Conservation (phyloP, 768 basidiomycete species). For the Leccinum ochraceum region DNA sequence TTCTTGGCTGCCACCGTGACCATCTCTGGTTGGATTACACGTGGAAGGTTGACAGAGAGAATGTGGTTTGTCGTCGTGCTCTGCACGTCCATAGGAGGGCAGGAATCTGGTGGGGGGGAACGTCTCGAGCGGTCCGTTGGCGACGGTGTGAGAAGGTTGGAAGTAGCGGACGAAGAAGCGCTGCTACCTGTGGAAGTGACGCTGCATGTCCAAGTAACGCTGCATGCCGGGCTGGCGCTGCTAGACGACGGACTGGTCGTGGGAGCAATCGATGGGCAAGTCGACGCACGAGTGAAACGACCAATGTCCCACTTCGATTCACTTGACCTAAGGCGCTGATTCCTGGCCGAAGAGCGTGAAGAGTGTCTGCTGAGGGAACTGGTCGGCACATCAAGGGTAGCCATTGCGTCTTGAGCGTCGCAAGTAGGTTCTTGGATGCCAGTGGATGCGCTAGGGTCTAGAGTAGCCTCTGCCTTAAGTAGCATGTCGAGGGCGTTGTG, state of each 20-base stretch:
- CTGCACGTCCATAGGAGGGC: conserved; percentile 47
- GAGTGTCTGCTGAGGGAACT: conserved; percentile 30
- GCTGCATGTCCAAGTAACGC: conserved; percentile 26
- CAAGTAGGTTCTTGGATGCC: conserved; percentile 16
- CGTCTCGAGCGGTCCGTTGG: conserved; percentile 34
- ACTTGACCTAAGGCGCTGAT: conserved; percentile 23
- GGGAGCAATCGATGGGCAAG: conserved; percentile 30
- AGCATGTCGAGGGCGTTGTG: conserved; percentile 31
- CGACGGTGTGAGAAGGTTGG: conserved; percentile 24
- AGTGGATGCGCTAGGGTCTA: conserved; percentile 15
- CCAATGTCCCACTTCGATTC: conserved; percentile 33
- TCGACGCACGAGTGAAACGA: conserved; percentile 31
- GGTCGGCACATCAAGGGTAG: conserved; percentile 26
- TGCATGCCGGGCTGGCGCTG: conserved; percentile 28
- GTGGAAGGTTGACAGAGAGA: conserved; percentile 50
- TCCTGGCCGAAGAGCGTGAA: conserved; percentile 32
- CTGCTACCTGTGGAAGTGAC: conserved; percentile 16
- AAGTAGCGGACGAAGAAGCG: conserved; percentile 17
- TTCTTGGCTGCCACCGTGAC: conserved; percentile 62
- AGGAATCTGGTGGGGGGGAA: conserved; percentile 34
- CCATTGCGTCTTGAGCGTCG: conserved; percentile 25
- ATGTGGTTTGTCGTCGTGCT: conserved; percentile 43
- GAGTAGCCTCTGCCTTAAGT: conserved; percentile 33
- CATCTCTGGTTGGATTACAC: conserved; percentile 56
- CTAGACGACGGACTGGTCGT: conserved; percentile 24